These are phyloP conservation scores for Peronosclerospora sorghi DNA, from an alignment of 352 stramenopile species.

Conservation along the genomic window DNA sequence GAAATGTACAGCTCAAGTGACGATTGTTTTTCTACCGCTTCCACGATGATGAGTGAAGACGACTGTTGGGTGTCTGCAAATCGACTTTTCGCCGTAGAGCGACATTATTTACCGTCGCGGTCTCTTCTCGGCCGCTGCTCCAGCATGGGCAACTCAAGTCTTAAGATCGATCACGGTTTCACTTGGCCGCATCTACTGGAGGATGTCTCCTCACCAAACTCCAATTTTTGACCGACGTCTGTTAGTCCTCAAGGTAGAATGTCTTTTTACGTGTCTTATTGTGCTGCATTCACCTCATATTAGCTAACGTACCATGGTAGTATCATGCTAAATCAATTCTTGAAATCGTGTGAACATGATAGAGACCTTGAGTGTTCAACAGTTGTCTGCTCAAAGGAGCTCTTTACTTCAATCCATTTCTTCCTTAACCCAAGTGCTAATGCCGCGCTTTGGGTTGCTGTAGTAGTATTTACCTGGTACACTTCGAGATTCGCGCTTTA, in stretches of 20 bases:
- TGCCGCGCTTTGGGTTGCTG: slow-evolving; percentile 81
- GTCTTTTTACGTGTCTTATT: too few relatives aligned
- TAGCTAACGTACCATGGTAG: too few relatives aligned
- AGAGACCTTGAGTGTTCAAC: too few relatives aligned
- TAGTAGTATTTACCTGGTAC: slow-evolving; percentile 85
- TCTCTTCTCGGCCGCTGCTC: slow-evolving; percentile 7
- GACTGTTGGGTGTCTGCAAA: slow-evolving; percentile 35
- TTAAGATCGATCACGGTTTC: slow-evolving; percentile 15
- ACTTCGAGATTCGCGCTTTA: slow-evolving; percentile 79
- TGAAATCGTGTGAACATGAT: too few relatives aligned
- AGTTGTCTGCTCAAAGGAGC: slow-evolving; percentile 4
- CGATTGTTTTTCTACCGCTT: slow-evolving; percentile 24
- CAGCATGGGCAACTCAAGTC: slow-evolving; percentile 8
- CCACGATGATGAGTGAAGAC: slow-evolving; percentile 27
- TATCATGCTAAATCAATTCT: too few relatives aligned
- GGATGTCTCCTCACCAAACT: too few relatives aligned
- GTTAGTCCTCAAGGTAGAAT: too few relatives aligned
- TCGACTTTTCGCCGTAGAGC: slow-evolving; percentile 10
- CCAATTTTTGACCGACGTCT: too few relatives aligned
- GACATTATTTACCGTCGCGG: slow-evolving; percentile 2
- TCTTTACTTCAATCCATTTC: slow-evolving; percentile 53
- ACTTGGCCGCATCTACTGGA: slow-evolving; percentile 10
- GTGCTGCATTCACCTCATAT: too few relatives aligned
- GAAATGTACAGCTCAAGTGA: slow-evolving; percentile 18
- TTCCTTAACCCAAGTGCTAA: slow-evolving; percentile 85